Evolutionary conservation across 139 green algal species (phyloP).

Genomic region (Ettlia oleoabundans): DNA sequence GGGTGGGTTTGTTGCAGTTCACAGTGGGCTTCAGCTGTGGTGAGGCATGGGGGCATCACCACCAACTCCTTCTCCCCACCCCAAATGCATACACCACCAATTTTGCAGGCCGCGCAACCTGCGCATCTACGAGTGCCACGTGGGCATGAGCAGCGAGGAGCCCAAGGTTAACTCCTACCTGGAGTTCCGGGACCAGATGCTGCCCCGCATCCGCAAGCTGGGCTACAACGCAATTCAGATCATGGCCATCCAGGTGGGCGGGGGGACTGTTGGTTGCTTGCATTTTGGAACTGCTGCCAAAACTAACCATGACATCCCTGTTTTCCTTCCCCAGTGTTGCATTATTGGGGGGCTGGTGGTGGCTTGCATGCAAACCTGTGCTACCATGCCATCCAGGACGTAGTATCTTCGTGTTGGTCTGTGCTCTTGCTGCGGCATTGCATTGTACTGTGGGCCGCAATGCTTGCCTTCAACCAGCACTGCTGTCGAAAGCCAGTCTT

Average conservation of each 20-base stretch:
- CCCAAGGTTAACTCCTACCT: slow-evolving; percentile 91
- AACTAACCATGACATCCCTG: too few relatives aligned
- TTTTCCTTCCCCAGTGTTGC: slow-evolving; percentile 20
- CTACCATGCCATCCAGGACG: slow-evolving; percentile 93
- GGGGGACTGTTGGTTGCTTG: background rate
- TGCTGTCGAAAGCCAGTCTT: too few relatives aligned
- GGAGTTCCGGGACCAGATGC: slow-evolving; percentile 92
- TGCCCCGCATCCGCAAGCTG: slow-evolving; percentile 90
- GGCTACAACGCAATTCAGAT: slow-evolving; percentile 99
- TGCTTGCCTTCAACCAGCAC: too few relatives aligned
- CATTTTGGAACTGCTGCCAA: too few relatives aligned
- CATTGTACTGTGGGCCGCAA: too few relatives aligned
- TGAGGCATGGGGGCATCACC: too few relatives aligned
- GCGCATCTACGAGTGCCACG: slow-evolving; percentile 99
- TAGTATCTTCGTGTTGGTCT: slow-evolving; percentile 99
- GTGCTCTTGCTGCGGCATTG: slow-evolving; percentile 91
- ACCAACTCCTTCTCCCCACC: too few relatives aligned
- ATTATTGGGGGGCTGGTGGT: too few relatives aligned
- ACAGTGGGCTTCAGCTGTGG: too few relatives aligned
- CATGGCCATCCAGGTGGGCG: slow-evolving; percentile 86
- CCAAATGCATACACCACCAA: too few relatives aligned
- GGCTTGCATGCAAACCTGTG: slow-evolving; percentile 91
- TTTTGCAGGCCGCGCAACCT: slow-evolving; percentile 74
- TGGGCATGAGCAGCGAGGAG: slow-evolving; percentile 92
- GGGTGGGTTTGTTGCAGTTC: too few relatives aligned